A percentile compares a stretch with the other conserved stretches of the same genome.
These are phyloP conservation scores for Yarrowia divulgata DNA, from an alignment of 805 yeast species.

Conservation along the genomic window DNA sequence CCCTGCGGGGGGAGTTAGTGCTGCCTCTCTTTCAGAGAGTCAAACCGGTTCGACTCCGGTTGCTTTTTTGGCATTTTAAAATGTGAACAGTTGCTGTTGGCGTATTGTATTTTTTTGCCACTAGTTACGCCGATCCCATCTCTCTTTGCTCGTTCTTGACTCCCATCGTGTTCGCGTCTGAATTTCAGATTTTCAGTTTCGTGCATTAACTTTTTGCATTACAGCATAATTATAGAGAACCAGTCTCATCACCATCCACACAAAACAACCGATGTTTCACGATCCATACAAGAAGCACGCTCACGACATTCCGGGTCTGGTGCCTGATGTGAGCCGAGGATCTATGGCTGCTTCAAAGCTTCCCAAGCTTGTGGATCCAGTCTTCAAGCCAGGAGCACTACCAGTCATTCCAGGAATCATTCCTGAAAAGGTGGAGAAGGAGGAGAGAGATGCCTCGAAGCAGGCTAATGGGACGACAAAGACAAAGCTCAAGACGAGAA, in stretches of 20 bases:
- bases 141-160: background rate
- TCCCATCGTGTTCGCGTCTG: background rate
- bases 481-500: slow-evolving; percentile 25
- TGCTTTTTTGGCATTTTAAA: background rate
- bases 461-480: slow-evolving; percentile 5
- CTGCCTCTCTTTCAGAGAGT: slow-evolving; percentile 22
- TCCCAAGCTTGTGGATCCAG: slow-evolving; percentile 5
- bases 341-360: slow-evolving; percentile 19
- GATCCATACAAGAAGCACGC: slow-evolving; percentile 29
- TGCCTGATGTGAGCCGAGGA: slow-evolving; percentile 18
- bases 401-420: slow-evolving; percentile 34
- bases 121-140: background rate
- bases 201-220: slow-evolving; percentile 15
- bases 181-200: background rate
- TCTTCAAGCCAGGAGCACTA: slow-evolving; percentile 35
- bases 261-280: slow-evolving; percentile 11
- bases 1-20: slow-evolving; percentile 36
- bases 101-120: background rate
- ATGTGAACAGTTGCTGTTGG: background rate
- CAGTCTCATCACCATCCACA: slow-evolving; percentile 18
- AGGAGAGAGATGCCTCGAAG: slow-evolving; percentile 8
- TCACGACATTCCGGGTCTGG: slow-evolving; percentile 13
- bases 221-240: slow-evolving; percentile 17
- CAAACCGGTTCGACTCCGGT: slow-evolving; percentile 31
- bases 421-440: slow-evolving; percentile 25